phyloP scores from a whole-genome alignment of 371 early-diverging fungal genomes.

The Mucor mucedo region DNA sequence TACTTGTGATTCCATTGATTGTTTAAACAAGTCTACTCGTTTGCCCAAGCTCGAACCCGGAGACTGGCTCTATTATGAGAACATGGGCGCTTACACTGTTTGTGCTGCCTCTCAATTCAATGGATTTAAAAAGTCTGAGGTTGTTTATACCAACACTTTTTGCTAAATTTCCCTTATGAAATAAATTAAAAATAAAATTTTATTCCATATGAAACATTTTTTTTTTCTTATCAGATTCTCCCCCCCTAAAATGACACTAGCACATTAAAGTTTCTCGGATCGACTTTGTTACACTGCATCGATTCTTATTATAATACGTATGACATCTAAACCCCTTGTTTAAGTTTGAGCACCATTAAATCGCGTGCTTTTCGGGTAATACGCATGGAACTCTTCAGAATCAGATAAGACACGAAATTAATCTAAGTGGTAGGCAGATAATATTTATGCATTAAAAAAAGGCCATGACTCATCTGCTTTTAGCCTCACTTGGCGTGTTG shows the following conservation, averaged over 20 bases:
- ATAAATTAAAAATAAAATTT: not conserved
- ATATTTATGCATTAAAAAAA: no score
- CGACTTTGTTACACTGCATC: not conserved
- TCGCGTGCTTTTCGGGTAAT: no score
- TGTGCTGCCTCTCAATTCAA: constrained; percentile 91
- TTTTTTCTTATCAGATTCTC: not conserved
- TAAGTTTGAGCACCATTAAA: no score
- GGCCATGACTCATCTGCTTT: no score
- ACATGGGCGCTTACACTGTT: constrained; percentile 97
- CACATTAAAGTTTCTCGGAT: not conserved
- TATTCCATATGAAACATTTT: no score
- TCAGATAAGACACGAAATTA: no score
- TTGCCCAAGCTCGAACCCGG: constrained; percentile 91
- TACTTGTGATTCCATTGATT: constrained; percentile 98
- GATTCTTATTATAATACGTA: not conserved
- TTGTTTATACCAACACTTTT: constrained; percentile 87
- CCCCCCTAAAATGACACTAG: no score
- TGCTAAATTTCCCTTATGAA: constrained; percentile 10
- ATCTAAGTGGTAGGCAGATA: no score
- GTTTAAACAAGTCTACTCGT: constrained; percentile 70
- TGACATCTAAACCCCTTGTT: not conserved
- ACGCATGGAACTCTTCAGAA: no score
- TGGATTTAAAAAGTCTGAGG: constrained; percentile 84
- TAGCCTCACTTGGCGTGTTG: no score
- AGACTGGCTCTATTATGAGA: constrained; percentile 95